Evolutionary conservation across 2,329 filamentous ascomycete species (phyloP), one percentile per base, ranked within the genome.

Genomic region (Pseudocercospora pini-densiflorae): DNA sequence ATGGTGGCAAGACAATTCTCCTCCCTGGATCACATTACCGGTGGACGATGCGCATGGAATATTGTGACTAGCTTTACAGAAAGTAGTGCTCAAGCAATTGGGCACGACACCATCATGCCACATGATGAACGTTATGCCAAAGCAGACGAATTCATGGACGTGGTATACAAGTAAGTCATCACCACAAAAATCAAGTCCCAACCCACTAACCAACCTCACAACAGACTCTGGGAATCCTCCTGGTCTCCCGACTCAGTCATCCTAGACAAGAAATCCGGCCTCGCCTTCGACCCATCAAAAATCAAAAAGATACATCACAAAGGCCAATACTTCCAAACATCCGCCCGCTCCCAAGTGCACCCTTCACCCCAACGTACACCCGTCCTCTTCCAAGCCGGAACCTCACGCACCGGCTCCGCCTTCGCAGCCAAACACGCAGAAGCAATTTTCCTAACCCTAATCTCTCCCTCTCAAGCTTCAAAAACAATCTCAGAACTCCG

Each of bases 41-140:
- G 82, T 2, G 88, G 87, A 0, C 80, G 88, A 0, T 82, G 89
- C 36, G 88, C 86, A 0, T 89, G 88, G 88, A 90, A 90, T 66
- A 88, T 90, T 21, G 88, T 91, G 1, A 89, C 87, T 0, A 83
- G 81, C 1, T 88, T 84, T 82, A 87, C 86, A 72, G 88, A 89
- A 71, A 82, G 85, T 0, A 87, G 87, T 0, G 87, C 88, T 74
- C 87, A 88, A 70, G 86, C 86, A 0, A 87, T 89, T 62, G 87
- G 87, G 0, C 73, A 88, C 1, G 84, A 88, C 10, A 84, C 76
- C 4, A 84, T 84, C 0, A 85, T 87, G 33, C 83, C 87, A 62
- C 88, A 89, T 69, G 88, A 90, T 47, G 83, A 88, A 72, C 81
- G 87, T 24, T 89, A 89, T 66, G 80, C 78, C 0, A 85, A 87